Evolutionary conservation across 768 basidiomycete species (phyloP), one percentile per base, ranked within the genome.

Genomic region (Tylopilus sp.): DNA sequence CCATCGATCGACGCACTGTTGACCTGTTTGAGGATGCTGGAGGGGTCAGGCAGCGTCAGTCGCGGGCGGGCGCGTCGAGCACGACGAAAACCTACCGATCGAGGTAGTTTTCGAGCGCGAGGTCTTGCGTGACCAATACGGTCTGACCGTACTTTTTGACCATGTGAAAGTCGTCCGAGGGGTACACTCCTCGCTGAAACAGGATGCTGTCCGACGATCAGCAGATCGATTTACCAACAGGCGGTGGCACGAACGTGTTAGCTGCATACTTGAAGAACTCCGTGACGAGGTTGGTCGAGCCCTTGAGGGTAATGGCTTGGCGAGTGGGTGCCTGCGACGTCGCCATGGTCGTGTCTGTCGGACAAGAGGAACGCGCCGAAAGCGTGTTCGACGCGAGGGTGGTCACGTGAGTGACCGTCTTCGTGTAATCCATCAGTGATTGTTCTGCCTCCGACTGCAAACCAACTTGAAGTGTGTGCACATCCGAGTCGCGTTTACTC

Each of bases 191-290:
- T 40, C 97, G 81, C 74, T 98, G 95, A 73, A 96, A 99, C 49
- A 99, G 76, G 63, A 98, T 96, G 16, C 93, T 97, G 66, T 22
- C 13, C 25, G 30, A 6, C 44, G 19, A 12, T 30, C n/a, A n/a
- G n/a, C n/a, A n/a, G n/a, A n/a, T n/a, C n/a, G n/a, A n/a, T n/a
- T n/a, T n/a, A n/a, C n/a, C 5, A 43, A 17, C 13, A 17, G 26
- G 19, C 13, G 12, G 9, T 22, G 59, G 30, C 5, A 78, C 89
- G 59, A 64, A 94, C 93, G 89, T 94, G 76, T 97, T 97, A 60
- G 93, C 92, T n/a, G 92, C 89, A 72, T 94, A 98, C 75, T 98
- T 98, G 80, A 99, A 98, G 79, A 99, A 98, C 63, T 99, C 97
- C 0, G 93, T 96, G 52, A 98, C 96, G 19, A 98, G 79, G 36